Evolutionary conservation across 371 early-diverging fungal genomes (phyloP).

Genomic region (Umbelopsis sp.): DNA sequence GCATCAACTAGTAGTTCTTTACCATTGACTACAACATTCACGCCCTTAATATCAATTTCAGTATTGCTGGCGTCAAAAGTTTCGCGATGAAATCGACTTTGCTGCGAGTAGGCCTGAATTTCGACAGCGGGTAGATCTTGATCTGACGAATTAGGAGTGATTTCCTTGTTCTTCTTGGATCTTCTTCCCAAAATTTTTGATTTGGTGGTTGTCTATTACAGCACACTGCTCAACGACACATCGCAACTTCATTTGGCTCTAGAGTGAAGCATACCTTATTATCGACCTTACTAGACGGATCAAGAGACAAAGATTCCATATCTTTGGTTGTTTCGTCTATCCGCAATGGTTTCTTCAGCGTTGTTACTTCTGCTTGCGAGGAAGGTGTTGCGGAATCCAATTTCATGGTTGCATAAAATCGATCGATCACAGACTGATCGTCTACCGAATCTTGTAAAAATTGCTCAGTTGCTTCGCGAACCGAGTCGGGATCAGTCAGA

Average conservation of each 20-base stretch:
- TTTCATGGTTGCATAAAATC: slow-evolving; percentile 40
- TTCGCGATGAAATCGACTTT: slow-evolving; percentile 86
- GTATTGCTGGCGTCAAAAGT: slow-evolving; percentile 69
- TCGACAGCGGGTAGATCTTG: slow-evolving; percentile 26
- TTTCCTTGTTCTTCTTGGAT: slow-evolving; percentile 23
- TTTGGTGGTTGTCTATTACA: slow-evolving; percentile 20
- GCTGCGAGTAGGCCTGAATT: slow-evolving; percentile 80
- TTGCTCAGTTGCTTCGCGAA: slow-evolving; percentile 68
- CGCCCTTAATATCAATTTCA: slow-evolving; percentile 71
- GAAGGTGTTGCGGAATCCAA: not conserved
- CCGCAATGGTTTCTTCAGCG: slow-evolving; percentile 29
- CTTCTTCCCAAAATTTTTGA: slow-evolving; percentile 17
- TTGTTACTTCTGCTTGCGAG: not conserved
- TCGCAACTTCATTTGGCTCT: not conserved
- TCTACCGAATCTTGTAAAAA: slow-evolving; percentile 69
- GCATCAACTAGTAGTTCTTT: slow-evolving; percentile 67
- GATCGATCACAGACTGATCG: slow-evolving; percentile 42
- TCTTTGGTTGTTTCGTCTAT: slow-evolving; percentile 16
- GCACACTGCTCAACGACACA: not conserved
- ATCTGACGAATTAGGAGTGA: slow-evolving; percentile 19
- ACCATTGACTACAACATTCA: slow-evolving; percentile 72
- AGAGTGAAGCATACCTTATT: not conserved
- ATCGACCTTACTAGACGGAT: not conserved
- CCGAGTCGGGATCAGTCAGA: slow-evolving; percentile 34
- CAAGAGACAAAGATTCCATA: slow-evolving; percentile 9